Evolutionary conservation across 306 rosid genomes (phyloP).

Genomic region (Heteromeles arbutifolia): DNA sequence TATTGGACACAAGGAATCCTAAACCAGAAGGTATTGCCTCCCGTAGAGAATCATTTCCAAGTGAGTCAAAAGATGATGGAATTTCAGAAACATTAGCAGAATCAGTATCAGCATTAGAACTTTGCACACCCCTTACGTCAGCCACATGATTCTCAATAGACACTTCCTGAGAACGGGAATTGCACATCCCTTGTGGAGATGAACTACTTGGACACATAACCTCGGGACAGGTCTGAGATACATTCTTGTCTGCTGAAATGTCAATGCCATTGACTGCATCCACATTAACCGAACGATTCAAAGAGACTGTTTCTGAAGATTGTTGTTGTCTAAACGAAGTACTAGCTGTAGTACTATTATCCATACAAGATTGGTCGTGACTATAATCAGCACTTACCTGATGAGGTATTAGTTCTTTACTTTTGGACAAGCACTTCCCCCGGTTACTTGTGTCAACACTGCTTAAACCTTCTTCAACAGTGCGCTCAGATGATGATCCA

Average conservation of each 20-base stretch:
- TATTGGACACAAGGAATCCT: constrained; percentile 65
- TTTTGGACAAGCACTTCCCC: constrained; percentile 49
- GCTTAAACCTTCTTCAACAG: constrained; percentile 40
- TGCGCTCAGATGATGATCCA: constrained; percentile 27
- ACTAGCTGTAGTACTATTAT: constrained; percentile 59
- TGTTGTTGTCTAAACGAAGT: constrained; percentile 59
- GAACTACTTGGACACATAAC: constrained; percentile 45
- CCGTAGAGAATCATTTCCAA: constrained; percentile 45
- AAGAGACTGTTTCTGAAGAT: constrained; percentile 63
- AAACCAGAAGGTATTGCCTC: constrained; percentile 62
- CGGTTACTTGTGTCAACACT: constrained; percentile 33
- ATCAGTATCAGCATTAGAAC: constrained; percentile 30
- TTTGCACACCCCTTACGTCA: constrained; percentile 19
- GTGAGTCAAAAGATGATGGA: constrained; percentile 38
- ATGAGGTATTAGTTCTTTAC: constrained; percentile 60
- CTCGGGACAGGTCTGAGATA: constrained; percentile 39
- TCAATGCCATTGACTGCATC: constrained; percentile 52
- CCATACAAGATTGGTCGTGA: constrained; percentile 56
- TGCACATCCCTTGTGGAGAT: constrained; percentile 39
- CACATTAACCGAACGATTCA: constrained; percentile 63
- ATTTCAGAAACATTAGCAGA: constrained; percentile 40
- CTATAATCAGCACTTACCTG: constrained; percentile 62
- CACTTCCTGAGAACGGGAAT: constrained; percentile 26
- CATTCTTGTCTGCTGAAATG: constrained; percentile 47
- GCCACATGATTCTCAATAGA: constrained; percentile 39